phyloP scores from a whole-genome alignment of 495 filamentous ascomycete genomes.

The Bryoglossum gracile region DNA sequence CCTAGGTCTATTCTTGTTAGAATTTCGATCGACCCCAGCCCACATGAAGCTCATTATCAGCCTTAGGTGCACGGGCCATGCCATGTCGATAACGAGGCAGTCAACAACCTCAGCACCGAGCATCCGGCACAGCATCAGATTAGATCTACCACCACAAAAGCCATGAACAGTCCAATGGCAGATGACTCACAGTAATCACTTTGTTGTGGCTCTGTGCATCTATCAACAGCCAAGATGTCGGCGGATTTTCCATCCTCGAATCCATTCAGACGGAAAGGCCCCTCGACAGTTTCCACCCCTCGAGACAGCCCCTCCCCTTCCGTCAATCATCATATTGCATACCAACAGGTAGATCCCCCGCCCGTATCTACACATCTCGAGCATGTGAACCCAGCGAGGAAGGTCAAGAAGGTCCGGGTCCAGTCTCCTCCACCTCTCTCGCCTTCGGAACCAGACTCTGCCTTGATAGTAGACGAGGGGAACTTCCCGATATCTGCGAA shows the following conservation, averaged over 20 bases:
- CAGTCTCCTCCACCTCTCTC: slow-evolving; percentile 48
- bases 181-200: slow-evolving; percentile 6
- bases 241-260: slow-evolving; percentile 24
- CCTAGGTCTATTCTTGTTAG: too few relatives aligned
- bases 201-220: slow-evolving; percentile 8
- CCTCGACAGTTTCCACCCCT: slow-evolving; percentile 5
- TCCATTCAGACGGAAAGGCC: slow-evolving; percentile 25
- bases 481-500: slow-evolving; percentile 26
- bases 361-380: slow-evolving; percentile 5
- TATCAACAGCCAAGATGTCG: slow-evolving; percentile 13
- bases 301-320: slow-evolving; percentile 10
- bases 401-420: slow-evolving; percentile 49
- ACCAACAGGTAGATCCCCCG: slow-evolving; percentile 6
- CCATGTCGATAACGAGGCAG: slow-evolving; percentile 12
- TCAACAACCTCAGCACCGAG: slow-evolving; percentile 9
- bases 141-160: neutral
- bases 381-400: slow-evolving; percentile 19
- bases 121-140: slow-evolving; percentile 9
- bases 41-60: slow-evolving; percentile 12
- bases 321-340: slow-evolving; percentile 5
- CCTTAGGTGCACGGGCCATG: slow-evolving; percentile 14
- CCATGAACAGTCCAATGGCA: slow-evolving; percentile 4
- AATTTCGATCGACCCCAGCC: too few relatives aligned
- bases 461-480: slow-evolving; percentile 25
- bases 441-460: slow-evolving; percentile 30